Percentiles rank a stretch among this genome's conserved stretches.
These are phyloP conservation scores for Begonia fuchsioides DNA, from an alignment of 306 rosid genomes.

Conservation along the genomic window DNA sequence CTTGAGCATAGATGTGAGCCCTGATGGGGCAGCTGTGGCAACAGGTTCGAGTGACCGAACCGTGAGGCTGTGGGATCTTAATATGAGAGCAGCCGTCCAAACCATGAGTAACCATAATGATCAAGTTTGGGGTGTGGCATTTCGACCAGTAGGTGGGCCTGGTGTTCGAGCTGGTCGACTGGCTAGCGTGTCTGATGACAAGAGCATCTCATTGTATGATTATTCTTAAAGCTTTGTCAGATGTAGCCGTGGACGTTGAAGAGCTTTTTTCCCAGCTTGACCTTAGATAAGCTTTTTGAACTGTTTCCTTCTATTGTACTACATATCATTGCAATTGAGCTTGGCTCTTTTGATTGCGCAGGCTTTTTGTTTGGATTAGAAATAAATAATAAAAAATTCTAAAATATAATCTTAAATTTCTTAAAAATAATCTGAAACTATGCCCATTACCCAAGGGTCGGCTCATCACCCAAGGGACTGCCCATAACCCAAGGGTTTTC, in stretches of 20 bases:
- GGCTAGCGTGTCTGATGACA: conserved; percentile 94
- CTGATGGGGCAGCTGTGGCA: conserved; percentile 78
- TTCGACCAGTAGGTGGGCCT: conserved; percentile 68
- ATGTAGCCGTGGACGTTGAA: conserved; percentile 1
- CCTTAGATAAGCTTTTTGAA: too few relatives aligned
- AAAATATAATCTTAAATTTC: too few relatives aligned
- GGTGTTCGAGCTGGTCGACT: conserved; percentile 54
- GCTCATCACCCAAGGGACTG: too few relatives aligned
- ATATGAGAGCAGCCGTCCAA: conserved; percentile 81
- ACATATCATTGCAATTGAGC: too few relatives aligned
- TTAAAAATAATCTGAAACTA: too few relatives aligned
- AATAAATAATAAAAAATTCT: too few relatives aligned
- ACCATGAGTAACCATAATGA: conserved; percentile 91
- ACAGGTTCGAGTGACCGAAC: conserved; percentile 94
- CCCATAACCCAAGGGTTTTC: too few relatives aligned
- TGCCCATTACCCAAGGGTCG: too few relatives aligned
- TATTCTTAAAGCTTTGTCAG: conserved; percentile 35
- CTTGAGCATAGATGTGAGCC: conserved; percentile 74
- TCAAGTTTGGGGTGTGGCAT: conserved; percentile 96
- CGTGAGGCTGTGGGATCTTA: conserved; percentile 88
- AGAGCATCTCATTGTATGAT: conserved; percentile 75
- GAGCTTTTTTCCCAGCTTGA: neutral
- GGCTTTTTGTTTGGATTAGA: too few relatives aligned
- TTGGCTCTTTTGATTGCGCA: too few relatives aligned
- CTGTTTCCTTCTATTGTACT: too few relatives aligned